Base-by-base conservation (phyloP, 2,329 filamentous ascomycete species). In the Fusarium sp. region DNA sequence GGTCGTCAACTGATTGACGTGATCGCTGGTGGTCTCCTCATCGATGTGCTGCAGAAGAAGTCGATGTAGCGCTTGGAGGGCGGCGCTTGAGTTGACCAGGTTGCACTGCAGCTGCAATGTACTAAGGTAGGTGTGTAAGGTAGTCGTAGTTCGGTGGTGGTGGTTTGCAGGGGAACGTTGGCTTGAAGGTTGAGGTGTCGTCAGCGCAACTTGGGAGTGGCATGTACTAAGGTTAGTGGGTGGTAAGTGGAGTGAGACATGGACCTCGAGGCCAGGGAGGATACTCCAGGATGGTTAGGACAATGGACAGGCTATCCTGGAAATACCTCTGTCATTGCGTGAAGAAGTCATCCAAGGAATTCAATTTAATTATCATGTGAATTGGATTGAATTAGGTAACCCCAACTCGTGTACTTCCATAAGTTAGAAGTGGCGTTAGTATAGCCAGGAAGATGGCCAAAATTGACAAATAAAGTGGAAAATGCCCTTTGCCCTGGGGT, bases 1-100 rank as follows among this genome's bases (percentile, higher is more conserved):
- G 57, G 57, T 66, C 70, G 70, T 72, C 73, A 75, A 75, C 70
- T 63, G 73, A 66, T 60, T 69, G 73, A 74, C 73, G 73, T 72
- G 48, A 45, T 45, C 56, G 52, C 67, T 69, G 60, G 45, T 66
- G 39, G 67, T 75, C 73, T 75, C 73, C 69, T 70, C 73, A 75
- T 75, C 69, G 69, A 42, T 72, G 38, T 56, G 55, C 39, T 39
- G 52, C 33, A 39, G 48, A 42, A 36, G 39, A 55, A 59, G 41
- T 35, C 36, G 54, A 58, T 38, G 54, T 38, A 36, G 52, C 48
- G 45, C 36, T 24, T 47, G 52, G 33, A 28, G 35, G 35, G 18
- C 17, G 55, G 39, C 42, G 18, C 20, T 41, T 35, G 26, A 41
- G 54, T 38, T 11, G 51, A 26, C 49, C 17, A 18, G 31, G 41